A percentile compares a stretch with the other conserved stretches of the same genome.
Evolutionary conservation across 768 basidiomycete species (phyloP).

Genomic region (Mycena polygramma): DNA sequence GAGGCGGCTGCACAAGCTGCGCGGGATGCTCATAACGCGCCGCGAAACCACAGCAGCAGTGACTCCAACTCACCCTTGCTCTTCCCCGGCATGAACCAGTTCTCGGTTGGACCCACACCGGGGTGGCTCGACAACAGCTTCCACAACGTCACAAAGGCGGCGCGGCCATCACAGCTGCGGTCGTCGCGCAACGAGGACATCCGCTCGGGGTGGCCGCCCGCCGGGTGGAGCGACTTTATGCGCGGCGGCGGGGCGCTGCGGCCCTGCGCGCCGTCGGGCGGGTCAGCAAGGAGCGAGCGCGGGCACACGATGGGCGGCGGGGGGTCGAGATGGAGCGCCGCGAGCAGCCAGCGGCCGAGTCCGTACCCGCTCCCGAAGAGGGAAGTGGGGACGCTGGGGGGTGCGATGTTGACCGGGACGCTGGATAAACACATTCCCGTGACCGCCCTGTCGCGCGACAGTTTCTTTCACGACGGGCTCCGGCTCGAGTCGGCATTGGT

Average conservation of each 20-base stretch:
- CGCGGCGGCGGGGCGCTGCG: too few species aligned
- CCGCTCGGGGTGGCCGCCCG: conserved; percentile 1
- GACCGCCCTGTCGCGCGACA: too few species aligned
- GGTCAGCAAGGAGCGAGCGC: conserved; percentile 19
- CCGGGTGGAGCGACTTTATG: not conserved
- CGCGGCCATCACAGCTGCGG: conserved; percentile 42
- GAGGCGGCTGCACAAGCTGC: not conserved
- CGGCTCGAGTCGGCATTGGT: too few species aligned
- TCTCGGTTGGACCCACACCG: conserved; percentile 48
- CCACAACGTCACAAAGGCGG: conserved; percentile 43
- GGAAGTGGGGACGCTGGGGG: too few species aligned
- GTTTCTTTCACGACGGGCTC: too few species aligned
- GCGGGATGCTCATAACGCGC: not conserved
- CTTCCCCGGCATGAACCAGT: conserved; percentile 48
- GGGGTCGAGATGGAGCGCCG: conserved; percentile 48
- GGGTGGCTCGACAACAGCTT: conserved; percentile 38
- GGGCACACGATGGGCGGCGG: conserved; percentile 18
- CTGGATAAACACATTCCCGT: too few species aligned
- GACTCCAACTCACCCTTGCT: conserved; percentile 42
- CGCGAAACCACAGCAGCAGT: conserved; percentile 16
- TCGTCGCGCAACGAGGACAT: conserved; percentile 67
- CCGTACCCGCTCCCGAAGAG: conserved; percentile 75
- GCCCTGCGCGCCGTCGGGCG: too few species aligned
- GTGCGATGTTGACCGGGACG: conserved; percentile 52
- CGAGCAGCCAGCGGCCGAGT: conserved; percentile 58